Base-by-base conservation (phyloP, 2,329 filamentous ascomycete genomes). In the Aspergillus glaucus region DNA sequence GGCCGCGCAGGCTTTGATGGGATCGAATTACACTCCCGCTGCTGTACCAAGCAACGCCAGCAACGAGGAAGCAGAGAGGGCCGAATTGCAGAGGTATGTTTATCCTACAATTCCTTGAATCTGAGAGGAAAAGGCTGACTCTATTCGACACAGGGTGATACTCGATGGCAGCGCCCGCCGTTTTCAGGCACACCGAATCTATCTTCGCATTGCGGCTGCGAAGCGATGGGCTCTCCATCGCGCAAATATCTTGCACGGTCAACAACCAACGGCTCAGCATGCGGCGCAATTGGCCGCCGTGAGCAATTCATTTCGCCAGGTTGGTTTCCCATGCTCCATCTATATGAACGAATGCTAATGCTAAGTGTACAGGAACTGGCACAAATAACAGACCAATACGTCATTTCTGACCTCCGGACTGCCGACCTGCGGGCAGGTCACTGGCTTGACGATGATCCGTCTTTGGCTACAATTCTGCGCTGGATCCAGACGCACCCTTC, bases 391-490 rank as follows among this genome's bases (percentile, higher is more conserved):
- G 79, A 84, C 55, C 70, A 74, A 42, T 70, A 78, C 53, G 77
- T 84, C 43, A 71, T 80, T 45, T 70, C 75, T 48, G 77, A 78
- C 26, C 73, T 84, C 15, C 75, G 77, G 52, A 68, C 73, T 22
- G 75, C 78, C 37, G 81, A 84, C 58, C 58, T 69, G 40, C 68
- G 75, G 39, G 78, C 79, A 54, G 77, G 79, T 36, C 81, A 82
- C 66, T 85, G 81, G 80, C 68, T 83, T 41, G 67, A 69, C 34
- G 81, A 85, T 52, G 81, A 84, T 58, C 81, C 81, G 3, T 71
- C 76, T 6, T 66, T 84, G 49, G 68, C 71, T 14, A 69, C 70
- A 17, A 79, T 82, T 43, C 71, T 69, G 21, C 59, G 61, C 30
- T 76, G 72, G 70, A 70, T 75, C 40, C 64, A 62, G 42, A 62